Base-by-base conservation (phyloP, 2,329 filamentous ascomycete genomes). In the Samsoniella hepiali region DNA sequence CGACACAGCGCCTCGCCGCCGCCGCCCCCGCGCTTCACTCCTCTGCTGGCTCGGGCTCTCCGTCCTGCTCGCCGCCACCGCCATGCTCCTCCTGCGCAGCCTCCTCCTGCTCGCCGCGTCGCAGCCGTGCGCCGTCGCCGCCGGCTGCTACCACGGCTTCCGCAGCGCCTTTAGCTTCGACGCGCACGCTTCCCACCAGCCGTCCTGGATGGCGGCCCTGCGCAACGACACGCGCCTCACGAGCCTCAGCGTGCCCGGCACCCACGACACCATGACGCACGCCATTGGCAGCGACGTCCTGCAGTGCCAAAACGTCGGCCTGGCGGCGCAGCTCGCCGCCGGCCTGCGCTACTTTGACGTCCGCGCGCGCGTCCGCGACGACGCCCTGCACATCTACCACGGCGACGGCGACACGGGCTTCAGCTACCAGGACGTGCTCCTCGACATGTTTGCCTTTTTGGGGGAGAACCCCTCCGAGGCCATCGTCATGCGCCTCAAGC, bases 181-280 rank as follows among this genome's bases (percentile, higher is more conserved):
- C 65, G 66, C 73, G 22, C 68, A 69, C 53, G 54, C 65, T n/a
- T 65, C 68, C 31, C 62, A 70, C 42, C 67, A 72, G 34, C 66
- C 72, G 17, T 55, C 64, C 47, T 80, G 78, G 78, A 79, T 79
- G 78, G 67, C 69, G 31, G 57, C 58, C 7, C 68, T 82, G 11
- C 77, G 78, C 34, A 77, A 82, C 69, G 65, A 71, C 32, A 71
- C 74, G 42, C 73, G 71, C 53, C 70, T 84, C 40, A 74, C 79
- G 38, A 75, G 71, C 58, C 74, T 84, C 49, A 81, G 80, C 53
- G 77, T 84, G 64, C 82, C 81, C 0, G 82, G 82, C 36, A 83
- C 81, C 1, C 81, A 84, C 72, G 81, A 84, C 69, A 82, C 81
- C 31, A 78, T 84, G 77, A 83, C 82, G 22, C 80, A 78, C 66